These are phyloP conservation scores for Psophocarpus tetragonolobus DNA, from an alignment of 306 rosid genomes.

Conservation along the genomic window DNA sequence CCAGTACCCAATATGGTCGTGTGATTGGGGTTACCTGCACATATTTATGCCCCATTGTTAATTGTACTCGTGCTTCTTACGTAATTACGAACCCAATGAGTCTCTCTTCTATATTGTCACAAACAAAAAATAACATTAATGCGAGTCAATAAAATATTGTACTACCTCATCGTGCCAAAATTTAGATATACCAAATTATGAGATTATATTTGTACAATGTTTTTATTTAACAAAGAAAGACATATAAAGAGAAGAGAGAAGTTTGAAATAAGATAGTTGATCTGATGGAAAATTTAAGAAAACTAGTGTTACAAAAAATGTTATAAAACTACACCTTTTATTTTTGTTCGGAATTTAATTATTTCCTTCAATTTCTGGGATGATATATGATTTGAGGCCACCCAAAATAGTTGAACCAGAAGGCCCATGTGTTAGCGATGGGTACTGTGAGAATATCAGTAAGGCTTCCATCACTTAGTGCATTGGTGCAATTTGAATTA, in stretches of 20 bases:
- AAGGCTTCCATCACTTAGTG: neutral
- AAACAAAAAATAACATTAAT: neutral
- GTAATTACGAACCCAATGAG: neutral
- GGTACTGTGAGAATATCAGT: neutral
- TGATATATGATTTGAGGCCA: neutral
- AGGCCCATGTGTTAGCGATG: neutral
- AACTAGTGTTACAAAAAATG: neutral
- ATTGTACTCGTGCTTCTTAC: neutral
- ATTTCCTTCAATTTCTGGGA: neutral
- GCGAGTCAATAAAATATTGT: neutral
- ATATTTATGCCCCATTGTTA: neutral
- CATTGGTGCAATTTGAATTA: neutral
- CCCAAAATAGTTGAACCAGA: neutral
- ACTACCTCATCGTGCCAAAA: neutral
- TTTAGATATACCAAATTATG: slow-evolving; percentile 1
- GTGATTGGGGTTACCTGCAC: neutral
- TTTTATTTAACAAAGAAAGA: neutral
- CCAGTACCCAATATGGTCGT: neutral
- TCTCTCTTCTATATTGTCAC: neutral
- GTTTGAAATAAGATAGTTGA: neutral
- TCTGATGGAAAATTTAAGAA: neutral
- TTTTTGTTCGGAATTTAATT: neutral
- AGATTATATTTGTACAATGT: neutral
- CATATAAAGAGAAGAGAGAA: neutral
- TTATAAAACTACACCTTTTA: neutral